These are phyloP conservation scores for Triticum monococcum DNA, from an alignment of 176 grass and related monocot species.

Conservation along the genomic window DNA sequence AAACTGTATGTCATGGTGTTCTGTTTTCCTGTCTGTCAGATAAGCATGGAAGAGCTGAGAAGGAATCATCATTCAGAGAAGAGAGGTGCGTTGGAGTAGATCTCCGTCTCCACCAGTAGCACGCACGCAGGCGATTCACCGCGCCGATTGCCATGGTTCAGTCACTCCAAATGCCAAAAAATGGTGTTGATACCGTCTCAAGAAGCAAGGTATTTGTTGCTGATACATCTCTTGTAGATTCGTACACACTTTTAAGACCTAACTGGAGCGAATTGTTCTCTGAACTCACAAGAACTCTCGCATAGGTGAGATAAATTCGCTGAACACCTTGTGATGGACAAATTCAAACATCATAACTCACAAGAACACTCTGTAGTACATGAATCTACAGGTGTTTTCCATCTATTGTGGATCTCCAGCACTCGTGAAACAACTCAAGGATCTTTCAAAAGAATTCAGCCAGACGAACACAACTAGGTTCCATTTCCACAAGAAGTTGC, in stretches of 20 bases:
- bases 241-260: conserved; percentile 83
- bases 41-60: too few species aligned
- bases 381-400: conserved; percentile 69
- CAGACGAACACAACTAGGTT: conserved; percentile 81
- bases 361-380: neutral
- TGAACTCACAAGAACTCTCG: conserved; percentile 75
- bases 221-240: conserved; percentile 52
- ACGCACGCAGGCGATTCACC: too few species aligned
- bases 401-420: conserved; percentile 76
- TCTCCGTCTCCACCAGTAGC: too few species aligned
- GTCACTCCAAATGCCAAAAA: conserved; percentile 88
- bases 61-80: too few species aligned
- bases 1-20: too few species aligned
- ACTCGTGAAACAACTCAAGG: conserved; percentile 69
- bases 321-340: neutral
- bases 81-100: too few species aligned
- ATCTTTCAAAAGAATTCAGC: conserved; percentile 88
- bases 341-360: neutral
- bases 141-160: conserved; percentile 90
- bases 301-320: conserved; percentile 53
- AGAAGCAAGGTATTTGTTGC: conserved; percentile 57
- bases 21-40: too few species aligned
- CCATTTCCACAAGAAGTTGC: conserved; percentile 98
- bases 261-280: conserved; percentile 97
- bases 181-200: conserved; percentile 86